These are phyloP conservation scores for Capsicum chinense DNA, from an alignment of 257 asterid species.

Conservation along the genomic window DNA sequence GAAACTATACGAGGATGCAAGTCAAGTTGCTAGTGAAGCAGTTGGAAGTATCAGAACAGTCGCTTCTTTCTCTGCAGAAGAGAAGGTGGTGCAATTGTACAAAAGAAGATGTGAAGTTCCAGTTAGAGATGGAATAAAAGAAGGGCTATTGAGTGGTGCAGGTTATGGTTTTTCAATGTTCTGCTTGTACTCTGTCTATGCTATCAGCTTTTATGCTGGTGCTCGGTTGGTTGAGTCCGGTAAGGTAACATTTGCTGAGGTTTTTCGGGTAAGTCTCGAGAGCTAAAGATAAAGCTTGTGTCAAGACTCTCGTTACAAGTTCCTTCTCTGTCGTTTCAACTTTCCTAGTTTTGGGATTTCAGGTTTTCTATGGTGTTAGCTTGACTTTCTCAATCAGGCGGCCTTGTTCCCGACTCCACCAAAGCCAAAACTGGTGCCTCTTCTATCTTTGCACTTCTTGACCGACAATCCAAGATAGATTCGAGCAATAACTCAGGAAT, in stretches of 20 bases:
- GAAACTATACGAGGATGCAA: slow-evolving; percentile 86
- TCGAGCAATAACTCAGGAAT: slow-evolving; percentile 75
- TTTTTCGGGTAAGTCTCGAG: slow-evolving; percentile 69
- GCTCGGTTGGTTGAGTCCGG: slow-evolving; percentile 78
- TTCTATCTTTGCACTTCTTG: slow-evolving; percentile 75
- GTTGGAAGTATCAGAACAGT: slow-evolving; percentile 87
- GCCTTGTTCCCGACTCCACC: slow-evolving; percentile 78
- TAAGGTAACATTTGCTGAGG: slow-evolving; percentile 66
- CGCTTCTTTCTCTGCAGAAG: slow-evolving; percentile 93
- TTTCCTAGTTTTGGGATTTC: slow-evolving; percentile 24
- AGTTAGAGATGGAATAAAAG: slow-evolving; percentile 61
- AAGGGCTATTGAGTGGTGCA: slow-evolving; percentile 73
- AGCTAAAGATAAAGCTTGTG: not conserved
- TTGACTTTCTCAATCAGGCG: slow-evolving; percentile 91
- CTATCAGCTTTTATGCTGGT: slow-evolving; percentile 89
- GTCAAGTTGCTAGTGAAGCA: slow-evolving; percentile 89
- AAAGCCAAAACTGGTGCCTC: slow-evolving; percentile 86
- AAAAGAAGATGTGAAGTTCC: slow-evolving; percentile 79
- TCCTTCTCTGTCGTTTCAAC: not conserved
- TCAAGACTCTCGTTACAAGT: not conserved
- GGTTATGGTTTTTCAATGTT: slow-evolving; percentile 74
- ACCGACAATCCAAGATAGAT: slow-evolving; percentile 71
- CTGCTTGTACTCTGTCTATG: slow-evolving; percentile 69
- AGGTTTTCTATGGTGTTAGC: slow-evolving; percentile 89
- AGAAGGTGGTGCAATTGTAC: slow-evolving; percentile 75